Base-by-base conservation (phyloP, 257 asterid genomes). In the Vinca minor region DNA sequence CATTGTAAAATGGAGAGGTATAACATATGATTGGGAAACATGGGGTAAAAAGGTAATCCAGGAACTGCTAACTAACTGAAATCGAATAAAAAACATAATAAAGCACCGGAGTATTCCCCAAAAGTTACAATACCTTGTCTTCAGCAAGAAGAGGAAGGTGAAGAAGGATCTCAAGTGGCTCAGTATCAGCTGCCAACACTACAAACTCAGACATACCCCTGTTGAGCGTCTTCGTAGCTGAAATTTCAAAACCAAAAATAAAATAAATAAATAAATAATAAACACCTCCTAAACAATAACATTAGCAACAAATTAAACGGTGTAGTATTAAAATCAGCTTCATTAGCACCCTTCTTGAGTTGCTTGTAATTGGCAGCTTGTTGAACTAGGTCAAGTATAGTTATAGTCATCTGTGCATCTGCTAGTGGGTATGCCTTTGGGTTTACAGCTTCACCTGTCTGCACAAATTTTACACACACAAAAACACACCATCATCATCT, bases 61-160 rank as follows among this genome's bases (percentile, higher is more conserved):
- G n/a, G n/a, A n/a, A n/a, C n/a, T n/a, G n/a, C n/a, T n/a, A n/a
- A n/a, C n/a, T n/a, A n/a, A n/a, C n/a, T n/a, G n/a, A n/a, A n/a
- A n/a, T n/a, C n/a, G n/a, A n/a, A n/a, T n/a, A n/a, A n/a, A n/a
- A n/a, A n/a, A n/a, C n/a, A n/a, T n/a, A n/a, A n/a, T n/a, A n/a
- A n/a, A n/a, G n/a, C n/a, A n/a, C n/a, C n/a, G n/a, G n/a, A n/a
- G n/a, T n/a, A n/a, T n/a, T n/a, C n/a, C n/a, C n/a, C n/a, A n/a
- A n/a, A n/a, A n/a, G n/a, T n/a, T n/a, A n/a, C n/a, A n/a, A n/a
- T n/a, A 91, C 98, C 96, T 91, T 91, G 46, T 88, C 98, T 66
- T 91, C 98, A 28, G 96, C 95, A 18, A 91, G 92, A 42, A 91
- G 96, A 8, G 98, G 98, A 62, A 88, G 95, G 69, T 91, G 95